phyloP scores from a whole-genome alignment of 2,329 filamentous ascomycete genomes.

The Fusarium redolens region DNA sequence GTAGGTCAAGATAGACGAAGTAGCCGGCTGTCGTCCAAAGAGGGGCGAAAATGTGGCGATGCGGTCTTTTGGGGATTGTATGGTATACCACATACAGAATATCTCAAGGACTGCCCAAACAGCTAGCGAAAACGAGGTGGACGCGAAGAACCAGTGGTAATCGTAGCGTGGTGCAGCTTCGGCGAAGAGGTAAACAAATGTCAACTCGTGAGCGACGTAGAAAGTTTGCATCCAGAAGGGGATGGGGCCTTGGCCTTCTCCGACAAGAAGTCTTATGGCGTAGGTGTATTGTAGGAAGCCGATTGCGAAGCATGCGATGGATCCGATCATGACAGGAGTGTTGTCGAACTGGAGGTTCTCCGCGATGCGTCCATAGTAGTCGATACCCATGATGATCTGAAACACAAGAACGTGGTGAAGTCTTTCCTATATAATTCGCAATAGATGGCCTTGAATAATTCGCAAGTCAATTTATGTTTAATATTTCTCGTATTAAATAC shows the following conservation, averaged over 20 bases:
- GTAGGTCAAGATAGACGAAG: background rate
- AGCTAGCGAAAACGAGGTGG: background rate
- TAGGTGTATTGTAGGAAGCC: slow-evolving; percentile 8
- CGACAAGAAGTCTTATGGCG: background rate
- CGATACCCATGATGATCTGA: background rate
- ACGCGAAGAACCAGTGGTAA: background rate
- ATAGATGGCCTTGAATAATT: too few species aligned
- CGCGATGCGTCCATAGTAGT: background rate
- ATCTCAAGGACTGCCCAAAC: background rate
- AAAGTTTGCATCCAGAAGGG: slow-evolving; percentile 14
- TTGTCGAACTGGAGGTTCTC: background rate
- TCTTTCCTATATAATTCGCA: background rate
- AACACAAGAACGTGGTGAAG: fast-evolving
- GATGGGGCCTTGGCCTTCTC: slow-evolving; percentile 12
- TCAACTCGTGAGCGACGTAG: slow-evolving; percentile 6
- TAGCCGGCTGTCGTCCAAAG: background rate
- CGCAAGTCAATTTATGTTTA: too few species aligned
- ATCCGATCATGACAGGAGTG: fast-evolving
- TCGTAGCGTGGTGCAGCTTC: background rate
- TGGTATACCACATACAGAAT: slow-evolving; percentile 1
- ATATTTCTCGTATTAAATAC: background rate
- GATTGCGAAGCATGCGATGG: background rate
- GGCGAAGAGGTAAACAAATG: background rate
- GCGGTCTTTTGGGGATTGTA: background rate
- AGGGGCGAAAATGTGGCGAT: background rate